A percentile compares a stretch with the other conserved stretches of the same genome.
These are phyloP conservation scores for Lenwebbia sp. DNA, from an alignment of 345 rosid genomes.

Conservation along the genomic window DNA sequence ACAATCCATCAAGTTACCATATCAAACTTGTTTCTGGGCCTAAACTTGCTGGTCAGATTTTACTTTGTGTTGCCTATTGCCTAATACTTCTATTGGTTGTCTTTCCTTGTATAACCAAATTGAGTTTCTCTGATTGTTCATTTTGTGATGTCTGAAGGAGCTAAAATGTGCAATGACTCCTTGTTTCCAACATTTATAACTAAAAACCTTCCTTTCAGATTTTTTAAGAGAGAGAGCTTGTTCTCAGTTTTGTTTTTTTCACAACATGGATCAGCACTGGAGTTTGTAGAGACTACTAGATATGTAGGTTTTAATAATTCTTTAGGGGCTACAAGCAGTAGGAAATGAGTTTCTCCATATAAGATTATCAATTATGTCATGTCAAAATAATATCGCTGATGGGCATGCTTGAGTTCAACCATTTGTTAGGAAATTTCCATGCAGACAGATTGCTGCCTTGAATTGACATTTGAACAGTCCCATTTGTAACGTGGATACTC, in stretches of 20 bases:
- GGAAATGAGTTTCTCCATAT: neutral
- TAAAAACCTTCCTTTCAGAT: neutral
- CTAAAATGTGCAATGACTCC: neutral
- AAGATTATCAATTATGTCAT: neutral
- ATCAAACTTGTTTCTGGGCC: constrained; percentile 57
- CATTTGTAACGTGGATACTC: neutral
- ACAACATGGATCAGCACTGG: neutral
- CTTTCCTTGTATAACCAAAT: neutral
- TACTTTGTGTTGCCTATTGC: neutral
- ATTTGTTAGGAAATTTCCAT: neutral
- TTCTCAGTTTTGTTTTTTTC: neutral
- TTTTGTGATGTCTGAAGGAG: neutral
- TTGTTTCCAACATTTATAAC: neutral
- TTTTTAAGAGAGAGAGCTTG: neutral
- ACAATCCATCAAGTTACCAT: constrained; percentile 41
- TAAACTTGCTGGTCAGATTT: constrained; percentile 60
- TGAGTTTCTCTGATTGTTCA: neutral
- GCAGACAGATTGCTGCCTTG: neutral
- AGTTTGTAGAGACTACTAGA: neutral
- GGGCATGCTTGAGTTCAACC: neutral
- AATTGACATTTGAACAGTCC: neutral
- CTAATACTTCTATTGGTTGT: neutral
- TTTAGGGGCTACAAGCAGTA: neutral
- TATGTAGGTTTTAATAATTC: neutral
- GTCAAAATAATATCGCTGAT: neutral